Conservation (phyloP, 2,329 filamentous ascomycete genomes). For the Fulvia fulva region DNA sequence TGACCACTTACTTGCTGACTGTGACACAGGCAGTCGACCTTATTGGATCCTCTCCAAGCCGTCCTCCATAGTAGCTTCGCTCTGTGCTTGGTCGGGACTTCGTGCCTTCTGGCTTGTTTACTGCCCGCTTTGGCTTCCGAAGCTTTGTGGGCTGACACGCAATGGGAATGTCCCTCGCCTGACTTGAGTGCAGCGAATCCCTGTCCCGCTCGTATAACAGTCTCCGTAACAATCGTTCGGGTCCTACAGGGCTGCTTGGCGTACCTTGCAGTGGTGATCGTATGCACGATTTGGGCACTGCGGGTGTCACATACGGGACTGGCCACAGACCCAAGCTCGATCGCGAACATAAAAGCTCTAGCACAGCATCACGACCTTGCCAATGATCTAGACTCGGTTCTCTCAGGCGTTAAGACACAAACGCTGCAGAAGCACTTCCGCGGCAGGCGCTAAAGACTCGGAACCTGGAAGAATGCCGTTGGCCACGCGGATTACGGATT, state of each 20-base stretch:
- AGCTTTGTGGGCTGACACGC: constrained; percentile 11
- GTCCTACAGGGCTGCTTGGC: constrained; percentile 17
- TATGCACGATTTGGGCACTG: constrained; percentile 7
- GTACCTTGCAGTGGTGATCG: constrained; percentile 11
- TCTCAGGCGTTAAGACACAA: constrained; percentile 2
- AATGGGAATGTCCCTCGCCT: constrained; percentile 2
- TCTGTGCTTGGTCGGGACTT: not conserved
- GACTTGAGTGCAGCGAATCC: not conserved
- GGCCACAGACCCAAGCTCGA: constrained; percentile 15
- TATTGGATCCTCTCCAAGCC: constrained; percentile 2
- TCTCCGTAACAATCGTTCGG: constrained; percentile 10
- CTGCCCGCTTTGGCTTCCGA: constrained; percentile 11
- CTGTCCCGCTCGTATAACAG: constrained; percentile 10
- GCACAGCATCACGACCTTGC: constrained; percentile 15
- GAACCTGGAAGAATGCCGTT: constrained; percentile 6
- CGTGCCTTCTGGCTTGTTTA: constrained; percentile 1
- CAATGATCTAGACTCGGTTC: constrained; percentile 15
- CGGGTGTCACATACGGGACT: constrained; percentile 12
- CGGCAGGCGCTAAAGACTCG: constrained; percentile 13
- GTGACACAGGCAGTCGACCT: no score
- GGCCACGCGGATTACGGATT: constrained; percentile 8
- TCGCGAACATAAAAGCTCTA: constrained; percentile 14
- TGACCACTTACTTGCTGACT: constrained; percentile 1
- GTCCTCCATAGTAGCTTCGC: constrained; percentile 6
- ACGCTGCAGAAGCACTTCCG: not conserved